Base-by-base conservation (phyloP, 345 rosid genomes). In the Viola odorata region DNA sequence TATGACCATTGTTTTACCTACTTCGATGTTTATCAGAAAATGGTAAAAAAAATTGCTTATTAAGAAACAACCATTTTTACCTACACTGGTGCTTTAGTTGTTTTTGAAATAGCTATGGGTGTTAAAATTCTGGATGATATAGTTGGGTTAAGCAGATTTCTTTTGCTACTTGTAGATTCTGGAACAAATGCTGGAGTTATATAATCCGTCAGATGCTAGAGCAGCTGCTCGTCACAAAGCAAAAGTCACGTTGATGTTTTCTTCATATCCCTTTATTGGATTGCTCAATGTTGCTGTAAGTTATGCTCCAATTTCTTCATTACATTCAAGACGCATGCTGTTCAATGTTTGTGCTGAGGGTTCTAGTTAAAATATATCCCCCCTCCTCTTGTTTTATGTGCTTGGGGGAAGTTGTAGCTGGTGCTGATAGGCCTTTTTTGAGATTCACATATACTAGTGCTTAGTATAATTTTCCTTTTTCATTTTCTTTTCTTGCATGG, bases 251-350 rank as follows among this genome's bases (percentile, higher is more conserved):
- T 60, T 58, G 37, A 36, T 65, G 57, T 68, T 84, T 67, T 62
- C 73, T 12, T 74, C 75, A 37, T 64, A 71, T 44, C 98, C 96
- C n/a, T 71, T 70, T 67, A 71, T 81, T 62, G 95, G 87, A 60
- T 73, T 91, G 65, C 69, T 86, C 64, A 89, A 87, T 77, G 80
- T 89, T 55, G 96, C 92, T 74, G 98, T 91, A 78, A 89, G 98
- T 82, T 57, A 11, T 57, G 37, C 37, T 42, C 17, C 37, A 8
- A 45, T 40, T 50, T 50, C 13, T 16, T 36, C 41, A 17, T 54
- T 40, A 3, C 32, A 7, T 7, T 48, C 39, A 51, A 37, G 36
- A 15, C 16, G 14, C 15, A 23, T 50, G 16, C 14, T 3, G 5
- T 48, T 52, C 23, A 12, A 4, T 40, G 40, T 42, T 50, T 53